phyloP scores from a whole-genome alignment of 2,329 filamentous ascomycete species.

The Talaromyces atroroseus region DNA sequence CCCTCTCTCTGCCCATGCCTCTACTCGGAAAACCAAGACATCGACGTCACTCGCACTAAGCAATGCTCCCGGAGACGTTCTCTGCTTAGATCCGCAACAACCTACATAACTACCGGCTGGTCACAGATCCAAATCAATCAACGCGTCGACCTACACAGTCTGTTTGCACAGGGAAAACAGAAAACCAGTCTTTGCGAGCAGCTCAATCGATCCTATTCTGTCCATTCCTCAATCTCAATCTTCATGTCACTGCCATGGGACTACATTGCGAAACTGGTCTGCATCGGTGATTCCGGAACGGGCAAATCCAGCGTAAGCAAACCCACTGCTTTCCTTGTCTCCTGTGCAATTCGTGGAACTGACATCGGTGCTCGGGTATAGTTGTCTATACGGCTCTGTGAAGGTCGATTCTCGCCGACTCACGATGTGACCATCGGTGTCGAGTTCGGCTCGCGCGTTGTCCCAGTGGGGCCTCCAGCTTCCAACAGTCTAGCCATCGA shows the following conservation, averaged over 20 bases:
- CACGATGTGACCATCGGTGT: constrained; percentile 98
- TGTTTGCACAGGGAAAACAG: background rate
- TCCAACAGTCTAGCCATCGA: constrained; percentile 53
- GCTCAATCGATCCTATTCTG: background rate
- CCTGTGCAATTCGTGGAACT: background rate
- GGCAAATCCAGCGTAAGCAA: constrained; percentile 72
- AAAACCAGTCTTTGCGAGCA: background rate
- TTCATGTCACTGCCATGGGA: constrained; percentile 68
- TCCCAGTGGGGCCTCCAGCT: constrained; percentile 81
- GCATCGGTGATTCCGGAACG: constrained; percentile 92
- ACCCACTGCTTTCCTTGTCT: background rate
- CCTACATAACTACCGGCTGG: background rate
- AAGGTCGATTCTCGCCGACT: constrained; percentile 87
- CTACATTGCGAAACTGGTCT: constrained; percentile 98
- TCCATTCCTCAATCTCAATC: constrained; percentile 16
- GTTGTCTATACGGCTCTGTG: constrained; percentile 90
- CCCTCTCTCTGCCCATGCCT: too few species aligned
- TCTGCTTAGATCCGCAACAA: background rate
- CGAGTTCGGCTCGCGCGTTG: constrained; percentile 89
- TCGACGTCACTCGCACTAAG: background rate
- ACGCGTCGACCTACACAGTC: background rate
- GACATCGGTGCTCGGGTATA: constrained; percentile 36
- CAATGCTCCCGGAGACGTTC: background rate
- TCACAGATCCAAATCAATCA: background rate
- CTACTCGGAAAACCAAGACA: too few species aligned